A percentile compares a stretch with the other conserved stretches of the same genome.
Evolutionary conservation across 805 yeast species (phyloP).

Genomic region (Hanseniaspora lachancei): DNA sequence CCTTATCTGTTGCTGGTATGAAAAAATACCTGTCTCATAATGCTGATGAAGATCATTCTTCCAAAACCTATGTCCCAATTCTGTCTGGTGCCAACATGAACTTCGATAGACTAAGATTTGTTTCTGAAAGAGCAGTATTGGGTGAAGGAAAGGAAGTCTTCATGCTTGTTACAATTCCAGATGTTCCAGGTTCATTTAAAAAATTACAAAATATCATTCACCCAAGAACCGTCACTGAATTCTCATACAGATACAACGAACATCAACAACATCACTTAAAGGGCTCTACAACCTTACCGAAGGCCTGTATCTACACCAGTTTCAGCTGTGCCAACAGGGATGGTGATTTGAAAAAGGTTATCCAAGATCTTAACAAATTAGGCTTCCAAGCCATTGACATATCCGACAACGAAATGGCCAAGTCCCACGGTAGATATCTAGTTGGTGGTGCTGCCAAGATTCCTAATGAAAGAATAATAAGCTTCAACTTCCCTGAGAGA

Average conservation of each 20-base stretch:
- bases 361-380: conserved; percentile 41
- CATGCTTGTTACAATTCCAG: conserved; percentile 81
- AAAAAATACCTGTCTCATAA: conserved; percentile 60
- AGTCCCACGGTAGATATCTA: conserved; percentile 87
- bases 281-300: conserved; percentile 28
- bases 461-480: conserved; percentile 60
- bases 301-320: conserved; percentile 76
- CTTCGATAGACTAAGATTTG: conserved; percentile 89
- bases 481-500: conserved; percentile 93
- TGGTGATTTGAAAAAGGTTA: conserved; percentile 55
- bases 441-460: conserved; percentile 82
- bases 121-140: conserved; percentile 91
- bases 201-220: conserved; percentile 62
- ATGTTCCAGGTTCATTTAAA: conserved; percentile 78
- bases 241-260: conserved; percentile 65
- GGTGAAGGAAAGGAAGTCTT: conserved; percentile 98
- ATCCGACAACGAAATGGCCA: conserved; percentile 87
- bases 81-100: conserved; percentile 97
- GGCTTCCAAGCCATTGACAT: conserved; percentile 74
- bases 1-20: conserved; percentile 88
- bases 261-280: conserved; percentile 23
- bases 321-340: conserved; percentile 70
- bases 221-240: conserved; percentile 89
- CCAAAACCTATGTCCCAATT: conserved; percentile 66
- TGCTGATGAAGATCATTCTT: conserved; percentile 58